Base-by-base conservation (phyloP, 2,329 filamentous ascomycete genomes). In the Fusarium pseudonygamai region DNA sequence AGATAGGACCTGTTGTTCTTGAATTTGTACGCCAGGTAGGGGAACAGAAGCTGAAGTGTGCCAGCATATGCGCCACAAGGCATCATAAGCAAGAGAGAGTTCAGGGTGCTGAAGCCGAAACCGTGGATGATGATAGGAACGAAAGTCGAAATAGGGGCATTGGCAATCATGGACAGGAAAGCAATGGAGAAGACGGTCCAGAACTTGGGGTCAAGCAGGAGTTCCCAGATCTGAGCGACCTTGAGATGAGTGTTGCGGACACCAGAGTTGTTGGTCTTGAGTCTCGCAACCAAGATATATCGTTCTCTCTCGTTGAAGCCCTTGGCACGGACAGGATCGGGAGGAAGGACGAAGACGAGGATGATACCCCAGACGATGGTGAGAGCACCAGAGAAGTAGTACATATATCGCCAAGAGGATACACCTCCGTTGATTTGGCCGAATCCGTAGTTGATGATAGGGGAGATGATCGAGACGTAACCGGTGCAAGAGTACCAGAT, bases 401-500 rank as follows among this genome's bases (percentile, higher is more conserved):
- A 77, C 75, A 77, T 77, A 22, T 76, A 76, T 47, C 42, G 57
- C 75, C 75, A 77, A 3, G 83, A 80, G 5, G 79, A 80, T 12
- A 83, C 70, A 3, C 78, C 73, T 22, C 82, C 82, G 26, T 80
- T 78, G 63, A 87, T 82, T 14, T 83, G 82, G 2, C 85, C 85
- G 7, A 87, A 75, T 8, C 82, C 85, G 65, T 86, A 87, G 77
- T 85, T 86, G 71, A 87, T 81, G 3, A 87, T 74, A 0, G 85
- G 85, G 0, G 83, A 84, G 34, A 88, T 78, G 32, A 86, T 80
- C 2, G 82, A 82, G 16, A 84, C 84, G 53, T 84, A 84, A 7
- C 86, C 84, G 1, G 82, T 85, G 67, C 80, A 83, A 45, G 74
- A 85, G 68, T 84, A 85, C 82, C 82, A 85, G 15, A 82, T 78